A percentile compares a stretch with the other conserved stretches of the same genome.
phyloP scores from a whole-genome alignment of 345 rosid genomes.

The Raphanus raphanistrum region DNA sequence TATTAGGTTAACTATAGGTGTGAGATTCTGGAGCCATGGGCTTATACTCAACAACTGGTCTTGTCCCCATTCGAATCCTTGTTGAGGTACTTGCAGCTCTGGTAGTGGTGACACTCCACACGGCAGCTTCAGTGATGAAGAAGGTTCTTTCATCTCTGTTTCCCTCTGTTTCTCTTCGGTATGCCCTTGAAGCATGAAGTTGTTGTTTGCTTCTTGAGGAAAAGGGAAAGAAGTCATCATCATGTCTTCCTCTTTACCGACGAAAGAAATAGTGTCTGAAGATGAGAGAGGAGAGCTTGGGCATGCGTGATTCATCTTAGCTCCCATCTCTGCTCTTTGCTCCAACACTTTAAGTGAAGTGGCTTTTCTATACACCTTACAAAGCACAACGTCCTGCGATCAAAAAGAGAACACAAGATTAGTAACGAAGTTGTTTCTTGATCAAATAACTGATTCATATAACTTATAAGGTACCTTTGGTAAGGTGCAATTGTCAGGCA shows the following conservation, averaged over 20 bases:
- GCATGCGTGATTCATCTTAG: constrained; percentile 41
- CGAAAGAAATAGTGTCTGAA: constrained; percentile 43
- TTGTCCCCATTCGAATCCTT: constrained; percentile 63
- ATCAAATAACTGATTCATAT: neutral
- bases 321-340: constrained; percentile 76
- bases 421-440: constrained; percentile 5
- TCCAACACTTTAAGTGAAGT: constrained; percentile 83
- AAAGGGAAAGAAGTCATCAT: constrained; percentile 3
- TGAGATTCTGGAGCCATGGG: constrained; percentile 79
- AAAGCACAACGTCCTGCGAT: constrained; percentile 76
- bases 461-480: constrained; percentile 55
- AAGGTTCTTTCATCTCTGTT: constrained; percentile 18
- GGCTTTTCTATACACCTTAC: constrained; percentile 92
- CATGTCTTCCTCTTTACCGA: constrained; percentile 46
- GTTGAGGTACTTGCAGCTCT: constrained; percentile 73
- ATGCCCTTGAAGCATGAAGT: constrained; percentile 14
- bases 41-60: constrained; percentile 65
- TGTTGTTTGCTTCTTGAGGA: constrained; percentile 27
- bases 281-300: constrained; percentile 52
- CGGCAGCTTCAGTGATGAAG: constrained; percentile 50
- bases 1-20: constrained; percentile 53
- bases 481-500: constrained; percentile 66
- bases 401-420: constrained; percentile 1
- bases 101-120: constrained; percentile 54
- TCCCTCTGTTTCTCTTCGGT: constrained; percentile 8